Evolutionary conservation across 2,329 filamentous ascomycete species (phyloP).

Genomic region (Epichloe scottii): DNA sequence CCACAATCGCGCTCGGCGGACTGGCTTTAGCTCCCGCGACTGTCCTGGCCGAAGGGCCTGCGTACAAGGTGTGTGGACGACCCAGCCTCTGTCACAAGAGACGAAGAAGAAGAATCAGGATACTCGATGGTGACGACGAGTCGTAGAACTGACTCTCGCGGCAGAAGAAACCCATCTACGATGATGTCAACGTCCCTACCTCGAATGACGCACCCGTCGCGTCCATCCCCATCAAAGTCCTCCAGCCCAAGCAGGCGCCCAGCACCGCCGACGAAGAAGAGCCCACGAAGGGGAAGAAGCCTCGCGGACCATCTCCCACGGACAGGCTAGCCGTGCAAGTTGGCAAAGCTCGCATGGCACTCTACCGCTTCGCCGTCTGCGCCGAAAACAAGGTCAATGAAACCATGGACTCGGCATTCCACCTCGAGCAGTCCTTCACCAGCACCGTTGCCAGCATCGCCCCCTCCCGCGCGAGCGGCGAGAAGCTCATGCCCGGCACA

Average conservation of each 20-base stretch:
- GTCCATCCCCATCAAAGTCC: constrained; percentile 15
- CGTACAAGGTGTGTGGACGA: constrained; percentile 17
- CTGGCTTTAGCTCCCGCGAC: constrained; percentile 34
- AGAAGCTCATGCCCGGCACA: constrained; percentile 77
- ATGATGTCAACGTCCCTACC: constrained; percentile 44
- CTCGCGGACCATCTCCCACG: constrained; percentile 60
- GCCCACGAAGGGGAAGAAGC: constrained; percentile 15
- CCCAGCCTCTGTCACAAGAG: neutral
- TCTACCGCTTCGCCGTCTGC: constrained; percentile 61
- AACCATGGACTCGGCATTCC: constrained; percentile 66
- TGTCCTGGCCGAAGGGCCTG: constrained; percentile 39
- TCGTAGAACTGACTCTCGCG: neutral
- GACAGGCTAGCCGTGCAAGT: constrained; percentile 80
- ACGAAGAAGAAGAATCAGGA: neutral
- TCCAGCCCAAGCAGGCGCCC: constrained; percentile 10
- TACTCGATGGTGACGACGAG: neutral
- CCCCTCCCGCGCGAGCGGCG: constrained; percentile 71
- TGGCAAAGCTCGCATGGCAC: constrained; percentile 62
- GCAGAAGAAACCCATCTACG: constrained; percentile 66
- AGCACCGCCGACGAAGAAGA: constrained; percentile 18
- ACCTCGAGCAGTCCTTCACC: constrained; percentile 82
- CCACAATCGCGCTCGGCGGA: constrained; percentile 36
- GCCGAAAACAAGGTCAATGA: constrained; percentile 76
- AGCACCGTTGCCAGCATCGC: constrained; percentile 79
- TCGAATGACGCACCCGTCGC: constrained; percentile 14